Conservation (phyloP, 1,139 yeast genomes). For the Yamadazyma taylorii region DNA sequence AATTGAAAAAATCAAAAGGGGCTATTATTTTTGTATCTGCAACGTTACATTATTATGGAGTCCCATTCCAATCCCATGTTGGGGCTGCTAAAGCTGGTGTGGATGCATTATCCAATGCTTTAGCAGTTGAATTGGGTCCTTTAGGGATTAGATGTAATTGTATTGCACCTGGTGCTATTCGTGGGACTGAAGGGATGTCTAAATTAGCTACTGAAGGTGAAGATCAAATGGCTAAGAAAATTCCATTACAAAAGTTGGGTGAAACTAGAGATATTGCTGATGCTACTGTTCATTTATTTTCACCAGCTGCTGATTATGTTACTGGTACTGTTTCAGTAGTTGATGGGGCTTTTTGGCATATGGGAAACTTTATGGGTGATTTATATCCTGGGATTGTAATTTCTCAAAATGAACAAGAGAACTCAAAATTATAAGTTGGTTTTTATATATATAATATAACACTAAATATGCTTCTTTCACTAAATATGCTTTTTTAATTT, state of each 20-base stretch:
- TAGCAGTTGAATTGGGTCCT: constrained; percentile 90
- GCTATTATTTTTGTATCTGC: constrained; percentile 78
- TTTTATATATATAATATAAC: too few relatives aligned
- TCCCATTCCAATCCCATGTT: constrained; percentile 83
- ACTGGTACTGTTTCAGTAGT: constrained; percentile 80
- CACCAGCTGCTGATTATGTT: constrained; percentile 76
- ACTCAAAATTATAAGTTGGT: background rate
- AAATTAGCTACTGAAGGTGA: constrained; percentile 45
- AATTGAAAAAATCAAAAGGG: constrained; percentile 68
- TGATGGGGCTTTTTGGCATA: constrained; percentile 92
- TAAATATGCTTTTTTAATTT: too few relatives aligned
- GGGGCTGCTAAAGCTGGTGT: constrained; percentile 95
- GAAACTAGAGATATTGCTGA: constrained; percentile 80
- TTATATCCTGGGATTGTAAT: constrained; percentile 36
- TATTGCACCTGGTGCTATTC: constrained; percentile 88
- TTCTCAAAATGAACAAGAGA: constrained; percentile 15
- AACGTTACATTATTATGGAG: constrained; percentile 82
- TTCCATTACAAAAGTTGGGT: constrained; percentile 82
- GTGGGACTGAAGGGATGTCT: constrained; percentile 74
- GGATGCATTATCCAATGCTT: constrained; percentile 77
- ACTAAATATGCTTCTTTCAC: too few relatives aligned
- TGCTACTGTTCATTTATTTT: constrained; percentile 79
- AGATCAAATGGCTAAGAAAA: constrained; percentile 38
- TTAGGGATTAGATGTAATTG: constrained; percentile 77
- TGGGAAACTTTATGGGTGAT: constrained; percentile 46